phyloP scores from a whole-genome alignment of 1,284 basidiomycete genomes.

The Puccinia polysora region DNA sequence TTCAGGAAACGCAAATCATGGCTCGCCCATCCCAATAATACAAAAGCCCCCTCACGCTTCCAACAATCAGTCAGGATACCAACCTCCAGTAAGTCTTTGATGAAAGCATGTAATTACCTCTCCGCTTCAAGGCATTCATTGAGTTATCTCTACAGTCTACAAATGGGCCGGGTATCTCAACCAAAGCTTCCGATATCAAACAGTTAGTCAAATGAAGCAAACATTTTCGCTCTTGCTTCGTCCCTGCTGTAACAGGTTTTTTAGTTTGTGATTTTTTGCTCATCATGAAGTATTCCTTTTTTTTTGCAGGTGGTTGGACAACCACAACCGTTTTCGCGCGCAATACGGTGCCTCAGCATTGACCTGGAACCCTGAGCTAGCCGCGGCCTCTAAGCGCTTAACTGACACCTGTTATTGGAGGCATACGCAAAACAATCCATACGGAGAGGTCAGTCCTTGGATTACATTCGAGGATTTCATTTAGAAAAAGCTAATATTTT shows the following conservation, averaged over 20 bases:
- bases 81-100: too few species aligned
- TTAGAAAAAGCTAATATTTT: background rate
- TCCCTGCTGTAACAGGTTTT: background rate
- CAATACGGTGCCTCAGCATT: slow-evolving; percentile 17
- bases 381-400: slow-evolving; percentile 5
- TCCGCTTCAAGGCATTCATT: background rate
- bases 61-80: too few species aligned
- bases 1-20: too few species aligned
- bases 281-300: too few species aligned
- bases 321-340: slow-evolving; percentile 17
- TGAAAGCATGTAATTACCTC: too few species aligned
- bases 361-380: slow-evolving; percentile 13
- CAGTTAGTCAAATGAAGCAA: background rate
- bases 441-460: slow-evolving; percentile 23
- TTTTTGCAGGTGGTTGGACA: slow-evolving; percentile 24
- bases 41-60: too few species aligned
- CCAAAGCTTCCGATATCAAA: background rate
- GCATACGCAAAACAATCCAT: slow-evolving; percentile 23
- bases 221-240: background rate
- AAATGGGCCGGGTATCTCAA: background rate
- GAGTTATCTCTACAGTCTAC: background rate
- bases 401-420: slow-evolving; percentile 25
- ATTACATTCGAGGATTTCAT: too few species aligned
- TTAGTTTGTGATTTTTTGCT: background rate
- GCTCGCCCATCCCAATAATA: too few species aligned